Conservation (phyloP, 305 asterid species). For the Nicotiana rustica region DNA sequence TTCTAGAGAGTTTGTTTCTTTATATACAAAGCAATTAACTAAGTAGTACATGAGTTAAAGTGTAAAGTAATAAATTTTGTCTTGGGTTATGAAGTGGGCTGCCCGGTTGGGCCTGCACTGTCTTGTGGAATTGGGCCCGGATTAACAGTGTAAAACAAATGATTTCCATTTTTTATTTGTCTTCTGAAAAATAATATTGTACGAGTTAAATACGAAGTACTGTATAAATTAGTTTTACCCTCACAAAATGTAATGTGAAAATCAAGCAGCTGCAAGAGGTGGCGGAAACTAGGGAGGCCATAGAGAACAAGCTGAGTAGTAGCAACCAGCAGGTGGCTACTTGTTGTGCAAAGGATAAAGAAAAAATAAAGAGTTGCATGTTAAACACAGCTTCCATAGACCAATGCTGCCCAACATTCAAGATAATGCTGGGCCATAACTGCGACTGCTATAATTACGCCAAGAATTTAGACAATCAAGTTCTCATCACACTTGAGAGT, state of each 20-base stretch:
- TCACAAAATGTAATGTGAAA: not conserved
- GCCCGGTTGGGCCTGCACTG: too few relatives aligned
- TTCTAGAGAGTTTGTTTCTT: too few relatives aligned
- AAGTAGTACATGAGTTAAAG: too few relatives aligned
- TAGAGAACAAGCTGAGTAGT: not conserved
- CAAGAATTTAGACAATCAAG: not conserved
- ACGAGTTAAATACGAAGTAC: not conserved
- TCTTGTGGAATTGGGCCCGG: too few relatives aligned
- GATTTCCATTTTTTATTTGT: not conserved
- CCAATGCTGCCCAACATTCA: not conserved
- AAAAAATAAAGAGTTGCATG: not conserved
- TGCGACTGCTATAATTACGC: not conserved
- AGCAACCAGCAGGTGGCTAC: not conserved
- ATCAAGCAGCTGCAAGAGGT: not conserved
- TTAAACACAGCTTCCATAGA: not conserved
- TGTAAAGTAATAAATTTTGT: too few relatives aligned
- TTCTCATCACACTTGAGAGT: slow-evolving; percentile 2
- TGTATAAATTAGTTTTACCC: not conserved
- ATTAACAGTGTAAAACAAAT: not conserved
- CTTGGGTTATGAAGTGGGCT: too few relatives aligned
- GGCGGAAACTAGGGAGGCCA: not conserved
- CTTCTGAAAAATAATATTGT: too few relatives aligned
- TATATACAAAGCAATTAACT: too few relatives aligned
- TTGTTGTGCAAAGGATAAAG: not conserved
- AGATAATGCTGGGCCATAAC: not conserved